These are phyloP conservation scores for Phoma herbarum DNA, from an alignment of 2,329 filamentous ascomycete genomes.

Conservation along the genomic window DNA sequence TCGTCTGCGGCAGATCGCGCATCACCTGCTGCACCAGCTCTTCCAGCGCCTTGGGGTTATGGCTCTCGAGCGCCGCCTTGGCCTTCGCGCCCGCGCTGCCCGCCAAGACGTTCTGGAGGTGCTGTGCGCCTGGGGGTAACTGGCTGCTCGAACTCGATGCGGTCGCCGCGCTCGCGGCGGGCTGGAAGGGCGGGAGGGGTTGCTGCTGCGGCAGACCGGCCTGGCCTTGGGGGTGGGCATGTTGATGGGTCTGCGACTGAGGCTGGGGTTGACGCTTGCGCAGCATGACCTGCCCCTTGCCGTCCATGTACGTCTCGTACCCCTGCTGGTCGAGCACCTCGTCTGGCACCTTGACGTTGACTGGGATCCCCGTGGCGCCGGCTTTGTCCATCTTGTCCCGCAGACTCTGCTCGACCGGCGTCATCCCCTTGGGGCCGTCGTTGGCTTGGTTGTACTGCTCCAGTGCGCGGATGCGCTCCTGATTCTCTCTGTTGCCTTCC, in stretches of 20 bases:
- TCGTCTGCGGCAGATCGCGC: conserved; percentile 53
- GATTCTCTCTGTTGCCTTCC: conserved; percentile 77
- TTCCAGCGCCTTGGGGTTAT: conserved; percentile 54
- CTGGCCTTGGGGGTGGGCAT: background rate
- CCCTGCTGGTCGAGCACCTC: conserved; percentile 60
- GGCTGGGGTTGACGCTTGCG: conserved; percentile 51
- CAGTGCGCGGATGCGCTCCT: conserved; percentile 73
- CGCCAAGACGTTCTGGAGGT: background rate
- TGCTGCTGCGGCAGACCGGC: background rate
- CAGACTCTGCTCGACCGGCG: conserved; percentile 20
- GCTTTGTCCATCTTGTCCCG: conserved; percentile 22
- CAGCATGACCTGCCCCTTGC: conserved; percentile 58
- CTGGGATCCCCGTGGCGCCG: conserved; percentile 15
- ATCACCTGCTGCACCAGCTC: conserved; percentile 58
- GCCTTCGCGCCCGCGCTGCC: background rate
- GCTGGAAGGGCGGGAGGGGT: background rate
- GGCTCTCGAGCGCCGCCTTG: background rate
- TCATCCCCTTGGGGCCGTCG: conserved; percentile 22
- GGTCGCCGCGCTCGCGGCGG: background rate
- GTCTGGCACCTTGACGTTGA: conserved; percentile 53
- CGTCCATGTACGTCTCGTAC: conserved; percentile 61
- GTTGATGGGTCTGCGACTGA: background rate
- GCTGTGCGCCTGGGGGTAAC: background rate
- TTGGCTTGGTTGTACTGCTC: conserved; percentile 44
- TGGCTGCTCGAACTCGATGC: background rate